phyloP scores from a whole-genome alignment of 805 yeast species.

The Spathaspora passalidarum region DNA sequence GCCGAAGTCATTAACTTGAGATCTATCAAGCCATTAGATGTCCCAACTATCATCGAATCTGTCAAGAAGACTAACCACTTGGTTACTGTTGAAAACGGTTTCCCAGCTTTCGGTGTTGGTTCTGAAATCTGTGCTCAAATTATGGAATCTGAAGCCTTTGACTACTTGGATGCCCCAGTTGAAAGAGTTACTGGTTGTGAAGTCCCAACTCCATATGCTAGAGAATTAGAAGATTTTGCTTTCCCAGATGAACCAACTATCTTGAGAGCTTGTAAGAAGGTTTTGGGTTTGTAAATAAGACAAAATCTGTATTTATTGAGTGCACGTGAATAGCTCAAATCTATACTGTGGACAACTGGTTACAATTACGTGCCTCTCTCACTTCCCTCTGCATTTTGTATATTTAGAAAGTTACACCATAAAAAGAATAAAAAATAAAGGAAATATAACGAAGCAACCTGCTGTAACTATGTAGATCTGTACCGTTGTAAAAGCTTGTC shows the following conservation, averaged over 20 bases:
- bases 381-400: background rate
- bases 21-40: conserved; percentile 94
- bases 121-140: conserved; percentile 96
- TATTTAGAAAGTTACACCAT: background rate
- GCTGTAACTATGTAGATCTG: too few species aligned
- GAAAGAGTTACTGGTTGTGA: conserved; percentile 99
- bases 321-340: too few species aligned
- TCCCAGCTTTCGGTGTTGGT: conserved; percentile 98
- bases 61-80: conserved; percentile 96
- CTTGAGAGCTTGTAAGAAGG: conserved; percentile 81
- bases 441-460: too few species aligned
- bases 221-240: conserved; percentile 94
- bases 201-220: conserved; percentile 98
- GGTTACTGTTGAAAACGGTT: conserved; percentile 94
- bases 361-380: too few species aligned
- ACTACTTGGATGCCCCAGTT: conserved; percentile 96
- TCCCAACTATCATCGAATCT: conserved; percentile 77
- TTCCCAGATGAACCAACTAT: conserved; percentile 96
- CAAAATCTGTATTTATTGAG: background rate
- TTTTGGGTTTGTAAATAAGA: conserved; percentile 54
- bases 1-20: conserved; percentile 96
- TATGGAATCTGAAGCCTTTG: conserved; percentile 98
- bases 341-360: too few species aligned
- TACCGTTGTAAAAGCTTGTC: too few species aligned
- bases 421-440: background rate